These are phyloP conservation scores for Helicocarpus griseus DNA, from an alignment of 2,329 filamentous ascomycete genomes.

Conservation along the genomic window DNA sequence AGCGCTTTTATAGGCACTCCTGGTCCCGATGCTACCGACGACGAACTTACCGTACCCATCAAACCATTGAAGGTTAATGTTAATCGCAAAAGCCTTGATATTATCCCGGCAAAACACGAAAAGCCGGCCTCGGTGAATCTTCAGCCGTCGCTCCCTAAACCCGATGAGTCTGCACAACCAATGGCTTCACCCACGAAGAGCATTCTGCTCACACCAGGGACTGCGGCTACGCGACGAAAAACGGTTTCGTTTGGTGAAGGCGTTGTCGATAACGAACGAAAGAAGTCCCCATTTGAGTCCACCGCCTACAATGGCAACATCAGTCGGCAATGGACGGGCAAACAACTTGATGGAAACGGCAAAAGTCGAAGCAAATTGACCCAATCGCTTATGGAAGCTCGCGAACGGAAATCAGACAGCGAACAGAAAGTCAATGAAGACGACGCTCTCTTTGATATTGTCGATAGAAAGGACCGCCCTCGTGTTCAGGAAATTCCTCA, in stretches of 20 bases:
- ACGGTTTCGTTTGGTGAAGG: constrained; percentile 52
- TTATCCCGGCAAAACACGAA: constrained; percentile 12
- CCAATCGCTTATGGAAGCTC: constrained; percentile 30
- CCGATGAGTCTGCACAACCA: constrained; percentile 16
- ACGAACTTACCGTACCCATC: constrained; percentile 14
- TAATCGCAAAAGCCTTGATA: constrained; percentile 5
- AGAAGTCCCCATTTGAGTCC: constrained; percentile 33
- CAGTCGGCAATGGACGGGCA: constrained; percentile 22
- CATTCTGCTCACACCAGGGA: constrained; percentile 56
- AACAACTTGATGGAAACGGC: constrained; percentile 1
- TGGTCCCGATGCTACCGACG: constrained; percentile 39
- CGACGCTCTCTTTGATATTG: constrained; percentile 20
- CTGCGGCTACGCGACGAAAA: constrained; percentile 46
- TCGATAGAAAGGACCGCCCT: constrained; percentile 7
- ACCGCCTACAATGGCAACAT: constrained; percentile 41
- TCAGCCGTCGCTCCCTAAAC: constrained; percentile 5
- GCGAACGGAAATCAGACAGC: constrained; percentile 16
- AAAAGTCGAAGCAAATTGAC: constrained; percentile 31
- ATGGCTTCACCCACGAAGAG: constrained; percentile 48
- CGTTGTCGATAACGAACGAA: constrained; percentile 47
- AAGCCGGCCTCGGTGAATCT: constrained; percentile 12
- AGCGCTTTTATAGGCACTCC: constrained; percentile 45
- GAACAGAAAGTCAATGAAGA: neutral
- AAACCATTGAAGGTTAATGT: constrained; percentile 11
- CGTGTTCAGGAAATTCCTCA: neutral